Evolutionary conservation across 139 green algal species (phyloP).

Genomic region (Gonium pectorale): DNA sequence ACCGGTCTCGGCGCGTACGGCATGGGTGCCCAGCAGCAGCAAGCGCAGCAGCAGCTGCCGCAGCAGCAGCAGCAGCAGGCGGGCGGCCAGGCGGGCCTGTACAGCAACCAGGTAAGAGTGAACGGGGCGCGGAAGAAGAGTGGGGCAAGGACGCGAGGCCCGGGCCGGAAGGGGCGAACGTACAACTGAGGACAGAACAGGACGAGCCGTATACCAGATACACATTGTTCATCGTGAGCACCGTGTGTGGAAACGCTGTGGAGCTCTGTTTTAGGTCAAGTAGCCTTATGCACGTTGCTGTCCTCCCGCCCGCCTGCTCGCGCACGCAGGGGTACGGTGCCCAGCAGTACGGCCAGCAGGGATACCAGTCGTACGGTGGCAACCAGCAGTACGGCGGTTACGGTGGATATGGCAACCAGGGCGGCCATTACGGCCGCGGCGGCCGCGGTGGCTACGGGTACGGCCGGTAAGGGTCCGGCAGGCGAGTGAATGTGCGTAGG

Average conservation of each 20-base stretch:
- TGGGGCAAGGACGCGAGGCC: no score
- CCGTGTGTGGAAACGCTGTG: no score
- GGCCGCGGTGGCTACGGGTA: constrained; percentile 24
- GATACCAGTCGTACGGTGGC: constrained; percentile 22
- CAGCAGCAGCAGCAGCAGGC: constrained; percentile 34
- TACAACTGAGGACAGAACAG: constrained; percentile 8
- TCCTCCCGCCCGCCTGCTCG: no score
- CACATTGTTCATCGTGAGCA: no score
- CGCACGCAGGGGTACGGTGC: no score
- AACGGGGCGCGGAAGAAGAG: no score
- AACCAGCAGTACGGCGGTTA: constrained; percentile 14
- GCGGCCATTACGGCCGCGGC: background rate
- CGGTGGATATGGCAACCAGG: constrained; percentile 12
- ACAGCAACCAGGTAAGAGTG: no score
- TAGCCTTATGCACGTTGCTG: no score
- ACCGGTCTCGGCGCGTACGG: constrained; percentile 23
- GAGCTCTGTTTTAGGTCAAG: no score
- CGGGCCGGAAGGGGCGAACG: constrained; percentile 15
- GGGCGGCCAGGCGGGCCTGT: constrained; percentile 7
- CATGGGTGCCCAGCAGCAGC: constrained; percentile 38
- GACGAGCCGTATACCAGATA: no score
- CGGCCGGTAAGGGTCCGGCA: no score
- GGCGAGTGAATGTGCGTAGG: no score
- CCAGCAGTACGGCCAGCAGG: constrained; percentile 16
- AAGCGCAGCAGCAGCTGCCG: constrained; percentile 23